Base-by-base conservation (phyloP, 495 filamentous ascomycete species). In the Penicillium lagena region DNA sequence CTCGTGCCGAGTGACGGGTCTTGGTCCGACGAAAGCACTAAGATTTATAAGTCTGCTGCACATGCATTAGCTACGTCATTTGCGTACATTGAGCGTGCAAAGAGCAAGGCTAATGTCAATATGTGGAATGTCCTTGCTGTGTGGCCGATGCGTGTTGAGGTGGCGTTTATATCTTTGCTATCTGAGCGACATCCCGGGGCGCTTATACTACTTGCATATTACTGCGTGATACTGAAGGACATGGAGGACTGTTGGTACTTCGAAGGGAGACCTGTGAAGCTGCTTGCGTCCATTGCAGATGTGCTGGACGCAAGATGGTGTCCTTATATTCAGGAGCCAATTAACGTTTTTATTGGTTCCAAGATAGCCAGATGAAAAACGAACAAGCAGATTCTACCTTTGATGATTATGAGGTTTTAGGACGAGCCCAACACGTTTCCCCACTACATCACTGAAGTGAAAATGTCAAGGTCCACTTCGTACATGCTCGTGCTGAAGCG, bases 191-290 rank as follows among this genome's bases (percentile, higher is more conserved):
- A 60, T 14, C 67, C 68, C 14, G 54, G 67, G 13, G 61, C 67
- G 11, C 42, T 71, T 30, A 49, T 71, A 30, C 55, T 70, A 9
- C 59, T 71, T 15, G 63, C 59, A 1, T 47, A 66, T 47, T 70
- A 68, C 35, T 68, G 68, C 37, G 57, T 59, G 14, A 46, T 71
- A 10, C 42, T 67, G 31, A 67, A 60, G 37, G 36, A 37, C 12
- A 27, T 60, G 29, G 63, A 59, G 37, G 12, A 40, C 0, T 49
- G 40, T 42, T 70, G 68, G 67, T 71, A 60, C 50, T 40, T 60
- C 34, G 35, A 52, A 7, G 64, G 61, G 6, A 55, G 59, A 29
- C 58, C 64, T 6, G 43, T 45, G n/a, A 67, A 17, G 12, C 34
- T 52, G 32, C 43, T 68, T 32, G 30, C 29, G 13, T 54, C 58